A percentile compares a stretch with the other conserved stretches of the same genome.
phyloP scores from a whole-genome alignment of 1,139 yeast genomes.

The Yamadazyma sp. region DNA sequence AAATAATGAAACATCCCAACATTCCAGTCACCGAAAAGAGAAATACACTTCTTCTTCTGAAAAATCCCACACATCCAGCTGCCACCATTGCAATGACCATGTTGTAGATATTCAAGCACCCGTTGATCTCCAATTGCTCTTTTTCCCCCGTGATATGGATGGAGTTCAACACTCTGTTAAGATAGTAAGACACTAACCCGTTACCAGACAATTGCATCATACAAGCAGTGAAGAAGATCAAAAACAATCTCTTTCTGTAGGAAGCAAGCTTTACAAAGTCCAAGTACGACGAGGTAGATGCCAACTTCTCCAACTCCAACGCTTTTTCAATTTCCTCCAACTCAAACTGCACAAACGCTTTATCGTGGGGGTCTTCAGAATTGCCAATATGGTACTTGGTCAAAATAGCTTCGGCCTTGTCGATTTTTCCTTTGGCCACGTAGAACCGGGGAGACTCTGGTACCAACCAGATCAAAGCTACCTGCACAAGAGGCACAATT shows the following conservation, averaged over 20 bases:
- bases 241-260: slow-evolving; percentile 46
- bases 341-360: slow-evolving; percentile 40
- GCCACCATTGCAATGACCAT: slow-evolving; percentile 33
- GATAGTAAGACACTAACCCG: slow-evolving; percentile 51
- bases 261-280: slow-evolving; percentile 35
- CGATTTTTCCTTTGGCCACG: slow-evolving; percentile 34
- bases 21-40: slow-evolving; percentile 31
- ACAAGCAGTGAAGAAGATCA: slow-evolving; percentile 29
- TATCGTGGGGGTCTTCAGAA: slow-evolving; percentile 20
- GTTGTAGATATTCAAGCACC: slow-evolving; percentile 40
- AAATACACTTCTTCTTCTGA: slow-evolving; percentile 48
- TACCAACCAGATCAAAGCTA: slow-evolving; percentile 27
- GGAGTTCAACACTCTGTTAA: slow-evolving; percentile 45
- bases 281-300: slow-evolving; percentile 25
- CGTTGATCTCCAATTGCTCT: slow-evolving; percentile 51
- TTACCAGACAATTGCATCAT: slow-evolving; percentile 52
- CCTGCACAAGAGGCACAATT: slow-evolving; percentile 27
- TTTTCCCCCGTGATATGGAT: slow-evolving; percentile 47
- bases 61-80: slow-evolving; percentile 27
- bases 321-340: slow-evolving; percentile 43
- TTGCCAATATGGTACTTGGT: slow-evolving; percentile 42
- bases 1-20: slow-evolving; percentile 35
- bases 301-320: slow-evolving; percentile 30
- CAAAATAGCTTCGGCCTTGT: slow-evolving; percentile 40
- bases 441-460: slow-evolving; percentile 52